These are phyloP conservation scores for Diaporthe helianthi DNA, from an alignment of 2,329 filamentous ascomycete genomes.

Conservation along the genomic window DNA sequence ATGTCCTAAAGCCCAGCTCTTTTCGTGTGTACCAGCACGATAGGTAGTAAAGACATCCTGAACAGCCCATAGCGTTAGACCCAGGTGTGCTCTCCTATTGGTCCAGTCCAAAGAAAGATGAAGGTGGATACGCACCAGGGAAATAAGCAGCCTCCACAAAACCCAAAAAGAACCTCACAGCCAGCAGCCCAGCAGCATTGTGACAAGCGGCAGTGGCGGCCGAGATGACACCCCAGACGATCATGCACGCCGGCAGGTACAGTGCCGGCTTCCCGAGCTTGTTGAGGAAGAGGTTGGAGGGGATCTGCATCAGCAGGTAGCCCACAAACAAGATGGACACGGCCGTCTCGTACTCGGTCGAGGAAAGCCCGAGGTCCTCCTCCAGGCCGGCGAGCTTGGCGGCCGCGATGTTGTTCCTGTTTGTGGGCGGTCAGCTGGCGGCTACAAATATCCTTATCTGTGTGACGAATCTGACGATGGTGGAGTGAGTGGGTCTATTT, in stretches of 20 bases:
- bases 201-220: constrained; percentile 47
- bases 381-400: constrained; percentile 55
- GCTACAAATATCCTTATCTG: neutral
- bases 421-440: neutral
- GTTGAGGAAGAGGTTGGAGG: constrained; percentile 59
- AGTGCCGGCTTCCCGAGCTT: constrained; percentile 57
- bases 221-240: constrained; percentile 57
- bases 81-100: neutral
- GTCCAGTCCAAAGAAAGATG: accelerated
- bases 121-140: constrained; percentile 28
- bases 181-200: constrained; percentile 47
- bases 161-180: constrained; percentile 52
- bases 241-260: constrained; percentile 54
- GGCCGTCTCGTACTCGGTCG: constrained; percentile 46
- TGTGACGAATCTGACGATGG: neutral
- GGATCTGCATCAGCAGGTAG: constrained; percentile 59
- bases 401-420: constrained; percentile 49
- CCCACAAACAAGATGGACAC: constrained; percentile 61
- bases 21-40: constrained; percentile 70
- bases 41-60: constrained; percentile 63
- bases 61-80: constrained; percentile 13
- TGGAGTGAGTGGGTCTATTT: neutral
- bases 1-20: constrained; percentile 66
- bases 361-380: constrained; percentile 51
- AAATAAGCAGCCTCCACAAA: constrained; percentile 51